phyloP scores from a whole-genome alignment of 2,329 filamentous ascomycete genomes.

The Dactylonectria estremocensis region DNA sequence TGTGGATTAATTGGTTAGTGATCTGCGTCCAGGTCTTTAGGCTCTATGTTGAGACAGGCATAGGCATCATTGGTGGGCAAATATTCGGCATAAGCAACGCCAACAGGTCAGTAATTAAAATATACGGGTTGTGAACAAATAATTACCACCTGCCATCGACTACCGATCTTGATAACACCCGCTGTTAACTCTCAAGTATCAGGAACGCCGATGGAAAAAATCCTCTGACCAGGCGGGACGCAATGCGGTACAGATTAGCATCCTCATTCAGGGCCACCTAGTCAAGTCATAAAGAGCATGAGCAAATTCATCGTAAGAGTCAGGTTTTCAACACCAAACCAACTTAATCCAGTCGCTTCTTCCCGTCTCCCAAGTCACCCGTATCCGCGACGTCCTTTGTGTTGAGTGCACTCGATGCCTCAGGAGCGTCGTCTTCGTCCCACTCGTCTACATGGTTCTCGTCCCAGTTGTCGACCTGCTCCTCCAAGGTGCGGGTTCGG shows the following conservation, averaged over 20 bases:
- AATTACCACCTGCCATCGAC: conserved; percentile 12
- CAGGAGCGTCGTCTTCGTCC: conserved; percentile 66
- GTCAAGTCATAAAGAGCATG: conserved; percentile 20
- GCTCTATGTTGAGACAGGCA: neutral
- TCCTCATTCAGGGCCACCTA: conserved; percentile 23
- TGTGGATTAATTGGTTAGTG: neutral
- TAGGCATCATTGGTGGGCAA: neutral
- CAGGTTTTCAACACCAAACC: neutral
- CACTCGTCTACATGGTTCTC: conserved; percentile 79
- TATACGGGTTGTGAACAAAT: conserved; percentile 1
- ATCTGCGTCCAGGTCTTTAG: neutral
- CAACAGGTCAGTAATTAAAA: neutral
- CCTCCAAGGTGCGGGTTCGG: conserved; percentile 70
- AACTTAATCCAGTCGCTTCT: conserved; percentile 53
- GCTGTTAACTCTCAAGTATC: conserved; percentile 24
- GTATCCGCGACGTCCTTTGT: conserved; percentile 41
- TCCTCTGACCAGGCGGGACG: conserved; percentile 19
- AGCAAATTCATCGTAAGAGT: conserved; percentile 13
- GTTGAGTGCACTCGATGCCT: conserved; percentile 32
- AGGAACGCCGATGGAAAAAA: conserved; percentile 15
- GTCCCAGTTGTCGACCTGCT: conserved; percentile 94
- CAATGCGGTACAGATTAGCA: conserved; percentile 2
- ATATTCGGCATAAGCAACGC: neutral
- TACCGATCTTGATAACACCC: conserved; percentile 22
- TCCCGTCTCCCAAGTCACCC: conserved; percentile 50